Percentiles rank a stretch among this genome's conserved stretches.
phyloP scores from a whole-genome alignment of 1,139 yeast species.

The Trichomonascaceae sp. region DNA sequence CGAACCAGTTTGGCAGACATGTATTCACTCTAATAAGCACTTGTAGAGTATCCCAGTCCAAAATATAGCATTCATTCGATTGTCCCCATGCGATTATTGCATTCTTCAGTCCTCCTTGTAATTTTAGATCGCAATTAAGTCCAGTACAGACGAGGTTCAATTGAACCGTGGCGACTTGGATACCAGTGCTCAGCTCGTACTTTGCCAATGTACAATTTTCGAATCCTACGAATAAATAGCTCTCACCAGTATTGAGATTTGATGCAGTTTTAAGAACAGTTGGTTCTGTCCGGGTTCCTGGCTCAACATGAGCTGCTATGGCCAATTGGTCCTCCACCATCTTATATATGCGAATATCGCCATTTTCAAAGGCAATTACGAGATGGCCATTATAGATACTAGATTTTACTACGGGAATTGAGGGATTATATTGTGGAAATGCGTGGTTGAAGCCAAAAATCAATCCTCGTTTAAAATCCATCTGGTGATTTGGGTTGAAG shows the following conservation, averaged over 20 bases:
- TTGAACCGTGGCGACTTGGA: constrained; percentile 10
- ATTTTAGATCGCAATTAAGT: constrained; percentile 12
- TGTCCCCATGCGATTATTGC: constrained; percentile 21
- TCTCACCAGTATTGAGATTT: background rate
- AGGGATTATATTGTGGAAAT: constrained; percentile 2
- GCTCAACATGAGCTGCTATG: constrained; percentile 1
- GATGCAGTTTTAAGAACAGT: background rate
- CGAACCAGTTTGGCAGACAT: constrained; percentile 21
- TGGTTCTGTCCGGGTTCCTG: background rate
- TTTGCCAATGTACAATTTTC: constrained; percentile 12
- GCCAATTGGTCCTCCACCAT: background rate
- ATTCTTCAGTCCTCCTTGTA: constrained; percentile 5
- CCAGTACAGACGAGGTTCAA: constrained; percentile 18
- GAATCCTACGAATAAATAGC: constrained; percentile 12
- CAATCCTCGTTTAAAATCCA: constrained; percentile 4
- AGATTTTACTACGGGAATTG: constrained; percentile 9
- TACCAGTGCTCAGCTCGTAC: constrained; percentile 16
- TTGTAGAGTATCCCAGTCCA: constrained; percentile 14
- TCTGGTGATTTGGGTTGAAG: background rate
- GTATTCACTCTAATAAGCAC: constrained; percentile 15
- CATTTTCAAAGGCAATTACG: constrained; percentile 12
- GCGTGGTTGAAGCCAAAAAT: constrained; percentile 13
- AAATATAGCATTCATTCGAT: constrained; percentile 19
- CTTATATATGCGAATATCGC: constrained; percentile 11
- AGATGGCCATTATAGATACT: constrained; percentile 7